These are phyloP conservation scores for Saturnispora hagleri DNA, from an alignment of 805 yeast species.

Conservation along the genomic window DNA sequence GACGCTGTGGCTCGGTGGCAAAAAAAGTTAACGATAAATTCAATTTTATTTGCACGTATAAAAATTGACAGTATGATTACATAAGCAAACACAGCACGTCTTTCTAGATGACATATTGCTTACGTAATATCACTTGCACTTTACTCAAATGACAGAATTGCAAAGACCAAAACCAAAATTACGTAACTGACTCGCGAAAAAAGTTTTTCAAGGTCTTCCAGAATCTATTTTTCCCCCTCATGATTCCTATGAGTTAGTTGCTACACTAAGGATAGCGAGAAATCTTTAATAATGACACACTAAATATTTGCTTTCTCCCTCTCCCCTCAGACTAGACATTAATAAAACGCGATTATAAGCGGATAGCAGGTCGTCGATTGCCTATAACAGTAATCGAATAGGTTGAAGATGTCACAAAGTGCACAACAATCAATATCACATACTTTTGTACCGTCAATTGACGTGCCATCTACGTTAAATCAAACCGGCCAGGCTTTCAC, in stretches of 20 bases:
- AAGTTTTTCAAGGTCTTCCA: neutral
- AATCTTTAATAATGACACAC: neutral
- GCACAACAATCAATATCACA: neutral
- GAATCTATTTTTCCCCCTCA: no score
- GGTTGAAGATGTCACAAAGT: neutral
- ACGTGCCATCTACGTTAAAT: neutral
- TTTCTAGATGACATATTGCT: neutral
- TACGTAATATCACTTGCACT: neutral
- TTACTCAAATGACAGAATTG: no score
- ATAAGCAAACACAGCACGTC: neutral
- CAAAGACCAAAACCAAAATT: no score
- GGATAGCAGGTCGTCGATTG: neutral
- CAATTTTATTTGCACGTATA: no score
- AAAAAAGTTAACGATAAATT: neutral
- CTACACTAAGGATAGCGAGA: neutral
- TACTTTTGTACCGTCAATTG: neutral
- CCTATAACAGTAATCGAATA: neutral
- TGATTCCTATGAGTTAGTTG: no score
- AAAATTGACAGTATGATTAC: neutral
- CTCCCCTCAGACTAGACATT: neutral
- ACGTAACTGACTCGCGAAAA: neutral
- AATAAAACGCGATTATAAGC: neutral
- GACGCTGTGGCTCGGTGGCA: slow-evolving; percentile 1
- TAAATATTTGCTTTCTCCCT: neutral
- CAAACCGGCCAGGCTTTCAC: neutral